Conservation (phyloP, 129 eudicot species). For the Daucus carota region DH1_v3.0 NC_030389.2:33276001-33276500, state of each 20-base stretch:
- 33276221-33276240: conserved; percentile 58
- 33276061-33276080: conserved; percentile 61
- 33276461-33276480: conserved; percentile 72
- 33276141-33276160: conserved; percentile 58
- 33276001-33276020: conserved; percentile 74
- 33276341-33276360: conserved; percentile 35
- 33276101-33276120: conserved; percentile 67
- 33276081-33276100: conserved; percentile 78
- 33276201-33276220: conserved; percentile 24
- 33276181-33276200: conserved; percentile 49
- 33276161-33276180: conserved; percentile 51
- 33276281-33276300: conserved; percentile 72
- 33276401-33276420: conserved; percentile 54
- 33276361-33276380: conserved; percentile 43
- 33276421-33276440: conserved; percentile 36
- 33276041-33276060: conserved; percentile 19
- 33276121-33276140: conserved; percentile 64
- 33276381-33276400: conserved; percentile 47
- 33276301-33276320: conserved; percentile 53
- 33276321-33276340: conserved; percentile 46
- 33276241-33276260: conserved; percentile 48
- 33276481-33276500: conserved; percentile 46
- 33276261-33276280: conserved; percentile 24
- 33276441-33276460: conserved; percentile 93
- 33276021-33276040: conserved; percentile 50